Evolutionary conservation across 1,284 basidiomycete genomes (phyloP), one percentile per base, ranked within the genome.

Genomic region (Tylopilus sp.): DNA sequence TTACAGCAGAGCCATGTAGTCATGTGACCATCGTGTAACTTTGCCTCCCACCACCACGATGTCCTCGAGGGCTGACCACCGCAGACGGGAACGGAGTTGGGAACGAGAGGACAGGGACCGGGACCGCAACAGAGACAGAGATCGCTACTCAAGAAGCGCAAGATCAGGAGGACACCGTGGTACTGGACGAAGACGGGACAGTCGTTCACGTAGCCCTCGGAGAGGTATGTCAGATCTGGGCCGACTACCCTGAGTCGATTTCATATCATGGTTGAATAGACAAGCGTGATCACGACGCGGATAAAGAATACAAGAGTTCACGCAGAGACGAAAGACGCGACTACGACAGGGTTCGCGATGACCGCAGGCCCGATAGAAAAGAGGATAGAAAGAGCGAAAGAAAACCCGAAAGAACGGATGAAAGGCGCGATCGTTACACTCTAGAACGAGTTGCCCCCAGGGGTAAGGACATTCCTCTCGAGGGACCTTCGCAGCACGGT

Each of bases 121-220:
- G 34, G 75, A 76, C 48, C 66, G 74, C 52, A 71, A 77, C 46
- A 70, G 77, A 51, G 71, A 77, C 45, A 70, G 77, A 48, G 67
- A 67, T 43, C 68, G 66, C 10, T 59, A 67, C 37, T 52, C 65
- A 36, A 64, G 72, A 40, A 58, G 62, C 42, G 60, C 71, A 49
- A 63, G 71, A 43, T 58, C 67, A 24, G 63, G 69, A 12, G 66
- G 64, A 38, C 65, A 75, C 56, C 71, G 76, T 41, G 76, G 77
- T 48, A 62, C 73, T 51, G 72, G 70, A 42, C 75, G 78, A 53
- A 73, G 77, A 55, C 73, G 82, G 40, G 70, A 73, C 37, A 85
- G 83, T 63, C 77, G 85, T 53, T 87, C 84, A 33, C 77, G 82
- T 47, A 89, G 87, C 66, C 86, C 85, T 20, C 72, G 78, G 37